Evolutionary conservation across 1,284 basidiomycete genomes (phyloP), one percentile per base, ranked within the genome.

Genomic region (Pseudozyma pruni): DNA sequence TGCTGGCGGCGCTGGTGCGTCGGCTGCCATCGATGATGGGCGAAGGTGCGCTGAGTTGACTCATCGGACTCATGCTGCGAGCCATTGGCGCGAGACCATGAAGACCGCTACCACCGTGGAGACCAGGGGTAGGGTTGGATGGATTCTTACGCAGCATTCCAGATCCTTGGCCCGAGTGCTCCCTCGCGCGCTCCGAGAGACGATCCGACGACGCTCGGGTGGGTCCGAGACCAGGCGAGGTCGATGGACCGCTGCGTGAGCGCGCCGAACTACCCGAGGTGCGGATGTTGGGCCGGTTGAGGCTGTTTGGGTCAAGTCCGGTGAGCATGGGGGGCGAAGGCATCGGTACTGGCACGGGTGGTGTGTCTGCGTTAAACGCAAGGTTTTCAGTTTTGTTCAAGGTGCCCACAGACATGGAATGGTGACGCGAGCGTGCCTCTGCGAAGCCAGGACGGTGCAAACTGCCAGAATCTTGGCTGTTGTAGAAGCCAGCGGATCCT

Each of bases 141-240:
- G 77, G 75, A 42, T 79, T 79, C 61, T 79, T 79, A 25, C 66
- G 63, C 47, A 79, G 64, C 47, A 69, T 41, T 8, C 64, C 74
- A 17, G 66, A 69, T 13, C 75, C 73, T 29, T 62, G 59, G 14
- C 69, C 69, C 23, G 69, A 68, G 16, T 59, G 39, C 13, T 56
- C 46, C 46, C 76, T 42, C 25, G 75, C 75, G 16, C 75, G 63
- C 49, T 64, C 62, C 20, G 72, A 74, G 13, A 72, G 39, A 23
- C 72, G 69, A 48, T 76, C 76, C 8, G 76, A 78, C 8, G 74
- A 70, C 10, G 76, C 71, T 23, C 75, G 63, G 55, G 74, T 55
- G 25, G 73, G 70, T 13, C 64, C 63, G 16, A 70, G 44, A 9
- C 62, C 59, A 3, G 72, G 69, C 32, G 67, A 67, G 2, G 60